Percentiles rank a stretch among this genome's conserved stretches.
Conservation (phyloP, 371 early-diverging fungal species). For the Rhizopus delemar region DNA sequence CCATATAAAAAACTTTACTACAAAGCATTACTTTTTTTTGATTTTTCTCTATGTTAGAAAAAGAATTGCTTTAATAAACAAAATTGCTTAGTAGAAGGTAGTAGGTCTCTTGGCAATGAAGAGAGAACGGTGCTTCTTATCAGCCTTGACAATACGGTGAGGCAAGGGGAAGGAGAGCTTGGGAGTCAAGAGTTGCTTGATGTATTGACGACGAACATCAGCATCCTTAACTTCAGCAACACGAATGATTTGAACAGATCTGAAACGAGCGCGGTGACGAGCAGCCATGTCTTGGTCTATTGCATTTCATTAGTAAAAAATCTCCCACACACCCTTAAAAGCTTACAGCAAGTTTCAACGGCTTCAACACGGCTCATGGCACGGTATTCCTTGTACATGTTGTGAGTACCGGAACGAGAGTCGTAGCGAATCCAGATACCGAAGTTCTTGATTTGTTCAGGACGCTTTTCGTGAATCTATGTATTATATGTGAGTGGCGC, state of each 20-base stretch:
- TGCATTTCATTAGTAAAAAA: background rate
- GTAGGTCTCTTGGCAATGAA: conserved; percentile 87
- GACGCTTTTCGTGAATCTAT: conserved; percentile 89
- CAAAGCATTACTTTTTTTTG: too few species aligned
- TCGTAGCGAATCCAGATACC: conserved; percentile 98
- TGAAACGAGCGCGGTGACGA: conserved; percentile 95
- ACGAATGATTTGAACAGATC: conserved; percentile 94
- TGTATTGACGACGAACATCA: conserved; percentile 93
- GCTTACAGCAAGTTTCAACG: conserved; percentile 79
- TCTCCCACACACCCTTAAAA: background rate
- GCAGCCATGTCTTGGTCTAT: conserved; percentile 94
- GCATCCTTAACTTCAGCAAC: conserved; percentile 79
- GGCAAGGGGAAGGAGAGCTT: conserved; percentile 94
- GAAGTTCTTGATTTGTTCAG: conserved; percentile 92
- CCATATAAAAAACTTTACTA: too few species aligned
- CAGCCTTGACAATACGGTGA: conserved; percentile 82
- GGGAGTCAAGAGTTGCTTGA: conserved; percentile 84
- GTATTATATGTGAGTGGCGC: background rate
- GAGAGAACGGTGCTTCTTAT: conserved; percentile 64
- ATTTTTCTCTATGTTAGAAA: background rate
- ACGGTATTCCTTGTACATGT: conserved; percentile 99
- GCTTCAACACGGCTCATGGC: conserved; percentile 90
- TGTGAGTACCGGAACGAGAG: conserved; percentile 97
- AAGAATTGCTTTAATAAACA: background rate
- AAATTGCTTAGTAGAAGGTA: conserved; percentile 67